Evolutionary conservation across 495 filamentous ascomycete genomes (phyloP).

Genomic region (Penicillium pulvis): DNA sequence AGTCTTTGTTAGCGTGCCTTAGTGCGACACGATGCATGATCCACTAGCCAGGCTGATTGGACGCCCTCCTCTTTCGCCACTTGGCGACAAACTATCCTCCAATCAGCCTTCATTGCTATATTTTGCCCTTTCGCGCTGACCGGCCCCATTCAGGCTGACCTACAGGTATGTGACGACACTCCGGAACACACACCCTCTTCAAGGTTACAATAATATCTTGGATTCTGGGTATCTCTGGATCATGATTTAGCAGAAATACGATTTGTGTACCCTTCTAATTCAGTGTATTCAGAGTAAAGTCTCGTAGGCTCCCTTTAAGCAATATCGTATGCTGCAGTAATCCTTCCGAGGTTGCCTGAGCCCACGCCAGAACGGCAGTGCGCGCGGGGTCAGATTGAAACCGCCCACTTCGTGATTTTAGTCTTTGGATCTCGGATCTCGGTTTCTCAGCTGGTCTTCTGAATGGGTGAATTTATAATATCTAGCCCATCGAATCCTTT

Average conservation of each 20-base stretch:
- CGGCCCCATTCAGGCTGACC: background rate
- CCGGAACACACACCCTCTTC: no score
- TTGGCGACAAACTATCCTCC: background rate
- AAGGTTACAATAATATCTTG: no score
- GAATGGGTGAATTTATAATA: background rate
- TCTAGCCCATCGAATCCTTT: background rate
- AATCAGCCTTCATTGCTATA: background rate
- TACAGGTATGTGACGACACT: background rate
- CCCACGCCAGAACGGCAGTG: background rate
- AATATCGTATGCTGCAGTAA: background rate
- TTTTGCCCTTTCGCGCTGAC: constrained; percentile 1
- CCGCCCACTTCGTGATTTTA: background rate
- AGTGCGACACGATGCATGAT: background rate
- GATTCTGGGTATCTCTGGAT: no score
- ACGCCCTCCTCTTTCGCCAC: background rate
- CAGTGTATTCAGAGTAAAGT: no score
- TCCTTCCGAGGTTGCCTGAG: background rate
- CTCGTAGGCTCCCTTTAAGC: background rate
- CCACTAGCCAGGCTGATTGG: background rate
- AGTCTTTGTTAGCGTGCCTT: background rate
- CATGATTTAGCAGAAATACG: no score
- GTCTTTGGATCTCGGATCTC: background rate
- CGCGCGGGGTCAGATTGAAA: background rate
- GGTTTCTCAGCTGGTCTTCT: background rate
- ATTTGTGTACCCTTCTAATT: no score